phyloP scores from a whole-genome alignment of 768 basidiomycete genomes.

The Agrocybe pediades region DNA sequence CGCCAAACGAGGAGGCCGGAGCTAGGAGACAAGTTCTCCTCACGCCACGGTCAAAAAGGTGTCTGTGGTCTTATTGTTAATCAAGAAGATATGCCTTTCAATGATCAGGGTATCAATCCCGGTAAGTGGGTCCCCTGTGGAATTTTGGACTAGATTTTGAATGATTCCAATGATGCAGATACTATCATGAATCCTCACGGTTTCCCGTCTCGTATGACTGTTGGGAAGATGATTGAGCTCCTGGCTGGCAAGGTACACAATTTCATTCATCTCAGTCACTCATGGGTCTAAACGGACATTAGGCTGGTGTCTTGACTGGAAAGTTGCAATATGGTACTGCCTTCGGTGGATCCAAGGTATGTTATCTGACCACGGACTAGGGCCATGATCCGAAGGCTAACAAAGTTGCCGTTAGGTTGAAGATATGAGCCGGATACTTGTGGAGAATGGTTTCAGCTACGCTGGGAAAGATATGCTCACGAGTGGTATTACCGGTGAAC shows the following conservation, averaged over 20 bases:
- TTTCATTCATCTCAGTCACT: not conserved
- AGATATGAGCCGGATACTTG: conserved; percentile 96
- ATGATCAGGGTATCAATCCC: conserved; percentile 93
- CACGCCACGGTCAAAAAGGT: conserved; percentile 97
- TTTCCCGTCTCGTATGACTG: conserved; percentile 99
- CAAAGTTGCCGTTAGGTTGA: conserved; percentile 67
- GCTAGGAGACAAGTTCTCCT: conserved; percentile 98
- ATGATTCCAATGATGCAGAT: too few relatives aligned
- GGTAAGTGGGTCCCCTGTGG: too few relatives aligned
- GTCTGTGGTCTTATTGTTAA: conserved; percentile 99
- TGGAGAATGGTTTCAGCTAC: conserved; percentile 95
- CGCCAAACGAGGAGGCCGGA: conserved; percentile 96
- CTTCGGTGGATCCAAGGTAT: conserved; percentile 95
- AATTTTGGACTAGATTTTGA: too few relatives aligned
- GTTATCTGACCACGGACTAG: not conserved
- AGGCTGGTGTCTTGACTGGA: conserved; percentile 91
- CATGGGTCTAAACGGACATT: conserved; percentile 6
- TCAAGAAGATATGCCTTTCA: conserved; percentile 99
- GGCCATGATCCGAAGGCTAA: not conserved
- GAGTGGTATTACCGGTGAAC: conserved; percentile 96
- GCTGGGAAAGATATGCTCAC: conserved; percentile 99
- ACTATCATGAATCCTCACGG: conserved; percentile 99
- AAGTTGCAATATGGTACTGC: conserved; percentile 94
- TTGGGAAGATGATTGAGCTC: conserved; percentile 99
- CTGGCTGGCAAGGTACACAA: conserved; percentile 83